phyloP scores from a whole-genome alignment of 2,329 filamentous ascomycete species.

The Leptographium lundbergii region DNA sequence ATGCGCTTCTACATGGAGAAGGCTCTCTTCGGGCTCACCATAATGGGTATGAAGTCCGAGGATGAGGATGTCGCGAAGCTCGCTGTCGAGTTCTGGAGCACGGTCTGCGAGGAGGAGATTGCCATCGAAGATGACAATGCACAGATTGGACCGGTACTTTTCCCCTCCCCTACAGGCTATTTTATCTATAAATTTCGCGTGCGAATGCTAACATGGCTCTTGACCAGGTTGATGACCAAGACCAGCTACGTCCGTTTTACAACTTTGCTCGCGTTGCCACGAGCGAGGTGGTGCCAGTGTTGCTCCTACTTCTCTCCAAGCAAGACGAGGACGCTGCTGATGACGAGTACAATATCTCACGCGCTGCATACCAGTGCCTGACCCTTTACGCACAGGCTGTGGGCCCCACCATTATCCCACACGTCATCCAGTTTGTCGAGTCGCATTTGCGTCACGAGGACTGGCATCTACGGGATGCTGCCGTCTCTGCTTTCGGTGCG shows the following conservation, averaged over 20 bases:
- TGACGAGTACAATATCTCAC: constrained; percentile 94
- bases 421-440: constrained; percentile 86
- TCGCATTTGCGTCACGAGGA: constrained; percentile 78
- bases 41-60: constrained; percentile 95
- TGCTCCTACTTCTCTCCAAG: constrained; percentile 80
- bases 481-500: constrained; percentile 91
- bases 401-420: constrained; percentile 67
- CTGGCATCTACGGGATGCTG: constrained; percentile 90
- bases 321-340: constrained; percentile 95
- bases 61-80: constrained; percentile 98
- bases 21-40: constrained; percentile 91
- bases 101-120: constrained; percentile 98
- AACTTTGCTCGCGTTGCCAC: constrained; percentile 92
- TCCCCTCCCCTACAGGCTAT: constrained; percentile 2
- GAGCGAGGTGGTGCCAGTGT: constrained; percentile 84
- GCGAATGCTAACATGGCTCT: constrained; percentile 4
- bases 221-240: constrained; percentile 48
- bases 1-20: constrained; percentile 99
- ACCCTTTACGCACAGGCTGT: constrained; percentile 93
- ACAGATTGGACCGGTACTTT: constrained; percentile 37
- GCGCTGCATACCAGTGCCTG: constrained; percentile 90
- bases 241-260: constrained; percentile 83
- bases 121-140: constrained; percentile 95
- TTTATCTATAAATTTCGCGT: neutral
- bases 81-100: constrained; percentile 98